Conservation (phyloP, 1,284 basidiomycete genomes). For the Microbotryum intermedium region DNA sequence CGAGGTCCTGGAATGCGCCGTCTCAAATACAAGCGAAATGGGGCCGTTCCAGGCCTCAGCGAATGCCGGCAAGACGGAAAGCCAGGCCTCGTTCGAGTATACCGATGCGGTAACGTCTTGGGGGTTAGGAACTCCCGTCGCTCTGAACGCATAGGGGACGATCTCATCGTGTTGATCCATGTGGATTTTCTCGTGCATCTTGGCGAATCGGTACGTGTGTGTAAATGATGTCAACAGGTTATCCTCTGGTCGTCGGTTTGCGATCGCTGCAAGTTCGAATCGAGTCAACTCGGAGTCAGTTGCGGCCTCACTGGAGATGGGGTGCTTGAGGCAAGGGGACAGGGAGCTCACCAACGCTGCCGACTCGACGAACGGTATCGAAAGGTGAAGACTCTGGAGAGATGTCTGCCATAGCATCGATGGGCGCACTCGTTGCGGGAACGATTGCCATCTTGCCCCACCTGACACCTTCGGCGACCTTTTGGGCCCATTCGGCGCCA, state of each 20-base stretch:
- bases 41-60: conserved; percentile 35
- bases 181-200: conserved; percentile 34
- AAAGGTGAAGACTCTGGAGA: too few relatives aligned
- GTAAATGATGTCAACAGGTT: conserved; percentile 31
- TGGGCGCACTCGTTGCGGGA: too few relatives aligned
- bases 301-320: too few relatives aligned
- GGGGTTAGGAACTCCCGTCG: conserved; percentile 2
- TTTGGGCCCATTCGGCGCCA: conserved; percentile 8
- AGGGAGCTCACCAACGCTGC: too few relatives aligned
- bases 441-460: conserved; percentile 5
- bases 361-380: too few relatives aligned
- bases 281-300: too few relatives aligned
- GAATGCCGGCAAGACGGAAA: conserved; percentile 30
- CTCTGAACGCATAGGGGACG: conserved; percentile 32
- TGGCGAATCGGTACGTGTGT: conserved; percentile 34
- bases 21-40: conserved; percentile 34
- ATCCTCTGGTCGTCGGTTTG: neutral
- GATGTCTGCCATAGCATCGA: too few relatives aligned
- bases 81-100: conserved; percentile 37
- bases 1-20: conserved; percentile 23
- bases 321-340: too few relatives aligned
- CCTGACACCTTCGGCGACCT: conserved; percentile 16
- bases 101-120: conserved; percentile 34
- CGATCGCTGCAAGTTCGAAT: neutral
- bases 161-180: conserved; percentile 31